A percentile compares a stretch with the other conserved stretches of the same genome.
phyloP scores from a whole-genome alignment of 1,284 basidiomycete genomes.

The Peniophora sp. region DNA sequence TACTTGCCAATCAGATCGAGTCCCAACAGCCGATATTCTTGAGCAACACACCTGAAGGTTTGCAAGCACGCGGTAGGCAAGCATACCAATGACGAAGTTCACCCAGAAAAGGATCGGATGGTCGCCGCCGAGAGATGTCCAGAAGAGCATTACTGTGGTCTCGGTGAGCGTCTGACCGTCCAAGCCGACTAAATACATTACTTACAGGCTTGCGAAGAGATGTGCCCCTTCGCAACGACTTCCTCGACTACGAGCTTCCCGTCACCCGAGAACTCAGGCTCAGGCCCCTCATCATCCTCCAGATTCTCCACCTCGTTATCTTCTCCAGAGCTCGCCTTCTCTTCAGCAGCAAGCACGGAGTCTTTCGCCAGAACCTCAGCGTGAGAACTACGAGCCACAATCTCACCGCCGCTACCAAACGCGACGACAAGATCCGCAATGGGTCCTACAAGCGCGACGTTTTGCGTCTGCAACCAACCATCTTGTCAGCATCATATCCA shows the following conservation, averaged over 20 bases:
- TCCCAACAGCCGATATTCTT: no score
- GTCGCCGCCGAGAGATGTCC: constrained; percentile 18
- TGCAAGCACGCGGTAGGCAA: no score
- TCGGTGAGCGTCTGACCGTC: constrained; percentile 14
- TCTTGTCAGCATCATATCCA: no score
- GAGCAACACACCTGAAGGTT: no score
- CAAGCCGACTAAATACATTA: not conserved
- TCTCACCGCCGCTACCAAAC: constrained; percentile 52
- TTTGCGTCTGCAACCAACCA: constrained; percentile 42
- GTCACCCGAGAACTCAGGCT: constrained; percentile 23
- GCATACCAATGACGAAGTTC: no score
- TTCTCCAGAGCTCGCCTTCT: constrained; percentile 41
- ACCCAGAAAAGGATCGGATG: constrained; percentile 13
- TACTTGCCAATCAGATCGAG: constrained; percentile 16
- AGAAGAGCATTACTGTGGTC: constrained; percentile 25
- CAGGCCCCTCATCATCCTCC: constrained; percentile 26
- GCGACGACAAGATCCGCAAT: constrained; percentile 60
- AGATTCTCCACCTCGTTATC: constrained; percentile 20
- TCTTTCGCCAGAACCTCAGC: constrained; percentile 25
- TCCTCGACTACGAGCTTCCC: constrained; percentile 52
- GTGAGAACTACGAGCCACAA: constrained; percentile 50
- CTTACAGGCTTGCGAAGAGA: constrained; percentile 37
- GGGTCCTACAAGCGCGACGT: constrained; percentile 50
- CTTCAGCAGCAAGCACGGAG: constrained; percentile 29
- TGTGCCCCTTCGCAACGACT: constrained; percentile 49